Evolutionary conservation across 1,284 basidiomycete genomes (phyloP).

Genomic region (Boletus semigastroideus): DNA sequence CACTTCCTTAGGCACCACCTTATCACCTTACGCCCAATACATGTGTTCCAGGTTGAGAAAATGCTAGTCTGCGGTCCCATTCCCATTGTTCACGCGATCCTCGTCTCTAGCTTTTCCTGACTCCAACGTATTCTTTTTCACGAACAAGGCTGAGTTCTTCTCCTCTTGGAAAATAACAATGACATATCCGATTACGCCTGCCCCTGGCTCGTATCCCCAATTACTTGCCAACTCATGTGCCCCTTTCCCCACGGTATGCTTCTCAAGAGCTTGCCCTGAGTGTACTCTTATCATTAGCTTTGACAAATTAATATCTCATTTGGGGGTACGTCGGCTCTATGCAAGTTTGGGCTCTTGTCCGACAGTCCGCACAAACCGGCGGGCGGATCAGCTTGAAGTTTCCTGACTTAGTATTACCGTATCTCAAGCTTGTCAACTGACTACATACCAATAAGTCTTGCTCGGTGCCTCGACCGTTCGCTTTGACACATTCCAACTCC

Average conservation of each 20-base stretch:
- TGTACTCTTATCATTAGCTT: slow-evolving; percentile 11
- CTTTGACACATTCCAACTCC: background rate
- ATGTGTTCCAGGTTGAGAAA: slow-evolving; percentile 1
- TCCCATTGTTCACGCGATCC: slow-evolving; percentile 4
- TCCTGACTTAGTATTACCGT: background rate
- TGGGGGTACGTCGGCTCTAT: background rate
- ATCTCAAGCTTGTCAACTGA: background rate
- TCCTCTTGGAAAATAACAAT: background rate
- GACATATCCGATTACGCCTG: slow-evolving; percentile 3
- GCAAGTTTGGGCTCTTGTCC: slow-evolving; percentile 2
- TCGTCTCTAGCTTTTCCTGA: background rate
- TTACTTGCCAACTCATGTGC: background rate
- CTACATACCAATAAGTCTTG: background rate
- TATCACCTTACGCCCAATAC: background rate
- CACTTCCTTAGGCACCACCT: background rate
- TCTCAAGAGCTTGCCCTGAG: slow-evolving; percentile 5
- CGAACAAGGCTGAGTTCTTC: slow-evolving; percentile 17
- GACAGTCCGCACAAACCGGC: slow-evolving; percentile 2
- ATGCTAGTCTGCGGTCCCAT: background rate
- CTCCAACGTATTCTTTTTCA: background rate
- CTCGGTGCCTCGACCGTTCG: background rate
- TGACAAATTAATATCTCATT: slow-evolving; percentile 13
- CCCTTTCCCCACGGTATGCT: slow-evolving; percentile 21
- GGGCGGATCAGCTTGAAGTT: slow-evolving; percentile 1
- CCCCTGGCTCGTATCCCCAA: background rate